Conservation (phyloP, 2,329 filamentous ascomycete genomes). For the Gnomoniopsis sp. region DNA sequence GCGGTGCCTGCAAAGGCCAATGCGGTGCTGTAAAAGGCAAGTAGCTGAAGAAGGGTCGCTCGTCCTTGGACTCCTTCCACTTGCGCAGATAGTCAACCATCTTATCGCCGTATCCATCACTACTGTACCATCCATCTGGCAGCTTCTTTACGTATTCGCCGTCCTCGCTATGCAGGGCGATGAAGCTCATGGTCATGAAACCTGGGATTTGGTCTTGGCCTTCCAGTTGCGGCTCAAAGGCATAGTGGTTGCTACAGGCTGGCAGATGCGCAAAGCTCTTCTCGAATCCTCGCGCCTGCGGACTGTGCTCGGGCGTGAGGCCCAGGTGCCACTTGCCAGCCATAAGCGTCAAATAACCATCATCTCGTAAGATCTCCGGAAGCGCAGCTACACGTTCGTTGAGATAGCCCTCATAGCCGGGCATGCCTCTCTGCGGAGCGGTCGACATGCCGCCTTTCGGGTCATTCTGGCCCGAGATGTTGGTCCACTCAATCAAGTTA, state of each 20-base stretch:
- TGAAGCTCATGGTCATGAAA: slow-evolving; percentile 36
- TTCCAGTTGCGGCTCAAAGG: slow-evolving; percentile 42
- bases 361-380: slow-evolving; percentile 27
- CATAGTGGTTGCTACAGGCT: slow-evolving; percentile 55
- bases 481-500: slow-evolving; percentile 50
- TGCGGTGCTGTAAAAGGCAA: slow-evolving; percentile 61
- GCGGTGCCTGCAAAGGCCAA: slow-evolving; percentile 59
- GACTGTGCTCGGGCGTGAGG: slow-evolving; percentile 53
- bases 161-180: slow-evolving; percentile 35
- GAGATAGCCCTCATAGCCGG: slow-evolving; percentile 31
- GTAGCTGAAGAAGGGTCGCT: slow-evolving; percentile 55
- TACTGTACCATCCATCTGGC: slow-evolving; percentile 51
- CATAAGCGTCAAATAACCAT: slow-evolving; percentile 30
- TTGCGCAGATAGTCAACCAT: slow-evolving; percentile 49
- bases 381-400: slow-evolving; percentile 28
- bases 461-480: slow-evolving; percentile 29
- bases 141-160: slow-evolving; percentile 38
- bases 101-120: slow-evolving; percentile 49
- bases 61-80: slow-evolving; percentile 32
- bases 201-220: slow-evolving; percentile 35
- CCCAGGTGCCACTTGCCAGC: slow-evolving; percentile 37
- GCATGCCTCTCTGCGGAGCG: slow-evolving; percentile 17
- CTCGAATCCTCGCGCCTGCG: slow-evolving; percentile 56
- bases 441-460: slow-evolving; percentile 18
- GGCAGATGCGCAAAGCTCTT: slow-evolving; percentile 58